Evolutionary conservation across 257 asterid species (phyloP), one percentile per base, ranked within the genome.

Genomic region (Solanum clarkiae): DNA sequence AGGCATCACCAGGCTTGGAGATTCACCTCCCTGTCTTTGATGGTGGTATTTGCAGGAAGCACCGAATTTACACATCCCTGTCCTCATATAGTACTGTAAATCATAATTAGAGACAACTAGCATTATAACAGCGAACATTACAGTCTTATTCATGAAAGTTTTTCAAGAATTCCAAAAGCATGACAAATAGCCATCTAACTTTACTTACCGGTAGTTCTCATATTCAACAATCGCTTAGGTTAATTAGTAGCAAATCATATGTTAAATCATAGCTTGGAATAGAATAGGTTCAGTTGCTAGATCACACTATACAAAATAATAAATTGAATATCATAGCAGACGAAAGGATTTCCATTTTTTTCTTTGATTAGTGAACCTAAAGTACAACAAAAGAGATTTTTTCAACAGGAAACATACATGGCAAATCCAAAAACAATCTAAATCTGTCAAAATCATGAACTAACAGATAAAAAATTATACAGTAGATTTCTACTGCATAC

Each of bases 21-120:
- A 88, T 69, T 93, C 95, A 80, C 84, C 86, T 90, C 94, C 97
- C 54, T 86, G 92, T 87, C 88, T 93, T 44, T 97, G 98, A 88
- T 94, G 98, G 89, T 94, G 89, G 85, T 93, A 94, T 88, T 93
- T 94, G 94, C 98, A 94, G 89, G 94, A 92, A 74, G 88, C 86
- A 86, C 97, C 98, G 81, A 87, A 94, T 91, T 92, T 93, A 85
- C 98, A 94, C 89, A 80, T 89, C 56, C 97, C 93, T 54, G 95
- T 93, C 88, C 90, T 92, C 93, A 94, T 91, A 87, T 88, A 94
- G 93, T 92, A 91, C 98, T 94, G 86, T 88, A 91, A 87, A 83
- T 90, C 83, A 84, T 85, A 90, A 22, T 24, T 17, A 75, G 57
- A 7, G 56, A 18, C 7, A 55, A 56, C 32, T 18, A 75, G 80